Evolutionary conservation across 1,284 basidiomycete genomes (phyloP).

Genomic region (Ustilago xerochloae): DNA sequence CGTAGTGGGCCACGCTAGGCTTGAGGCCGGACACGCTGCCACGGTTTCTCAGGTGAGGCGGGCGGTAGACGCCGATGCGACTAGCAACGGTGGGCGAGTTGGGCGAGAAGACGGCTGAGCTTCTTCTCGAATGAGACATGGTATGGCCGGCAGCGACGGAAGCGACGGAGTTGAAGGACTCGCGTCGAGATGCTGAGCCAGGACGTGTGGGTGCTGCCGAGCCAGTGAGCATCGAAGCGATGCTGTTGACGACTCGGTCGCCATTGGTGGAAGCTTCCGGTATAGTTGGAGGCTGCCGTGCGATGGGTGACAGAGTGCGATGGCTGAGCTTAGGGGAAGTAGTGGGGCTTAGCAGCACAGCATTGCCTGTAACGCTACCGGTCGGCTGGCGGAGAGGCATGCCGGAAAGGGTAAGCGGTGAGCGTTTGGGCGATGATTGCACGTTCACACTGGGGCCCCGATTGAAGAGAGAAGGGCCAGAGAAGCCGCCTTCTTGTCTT

Average conservation of each 20-base stretch:
- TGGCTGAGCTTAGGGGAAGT: conserved; percentile 43
- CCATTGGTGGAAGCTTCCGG: conserved; percentile 20
- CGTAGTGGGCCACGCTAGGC: conserved; percentile 57
- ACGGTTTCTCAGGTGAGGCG: conserved; percentile 54
- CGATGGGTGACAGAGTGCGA: conserved; percentile 39
- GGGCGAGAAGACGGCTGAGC: conserved; percentile 41
- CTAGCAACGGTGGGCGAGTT: conserved; percentile 30
- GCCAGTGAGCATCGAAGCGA: conserved; percentile 37
- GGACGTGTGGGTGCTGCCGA: conserved; percentile 18
- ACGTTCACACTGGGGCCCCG: conserved; percentile 26
- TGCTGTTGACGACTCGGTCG: conserved; percentile 41
- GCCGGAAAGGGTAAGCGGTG: conserved; percentile 25
- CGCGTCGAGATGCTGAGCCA: conserved; percentile 34
- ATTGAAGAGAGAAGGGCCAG: conserved; percentile 29
- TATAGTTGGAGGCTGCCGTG: conserved; percentile 27
- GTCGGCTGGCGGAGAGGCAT: conserved; percentile 16
- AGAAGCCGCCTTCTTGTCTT: conserved; percentile 11
- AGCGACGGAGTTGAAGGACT: conserved; percentile 39
- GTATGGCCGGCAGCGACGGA: conserved; percentile 35
- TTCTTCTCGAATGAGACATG: conserved; percentile 45
- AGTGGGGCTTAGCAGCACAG: conserved; percentile 24
- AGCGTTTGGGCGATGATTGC: conserved; percentile 43
- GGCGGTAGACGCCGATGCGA: conserved; percentile 53
- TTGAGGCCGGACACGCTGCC: conserved; percentile 47
- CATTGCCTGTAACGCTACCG: conserved; percentile 1